Evolutionary conservation across 176 grass and related monocot genomes (phyloP), one percentile per base, ranked within the genome.

Genomic region (Hyparrhenia diplandra): DNA sequence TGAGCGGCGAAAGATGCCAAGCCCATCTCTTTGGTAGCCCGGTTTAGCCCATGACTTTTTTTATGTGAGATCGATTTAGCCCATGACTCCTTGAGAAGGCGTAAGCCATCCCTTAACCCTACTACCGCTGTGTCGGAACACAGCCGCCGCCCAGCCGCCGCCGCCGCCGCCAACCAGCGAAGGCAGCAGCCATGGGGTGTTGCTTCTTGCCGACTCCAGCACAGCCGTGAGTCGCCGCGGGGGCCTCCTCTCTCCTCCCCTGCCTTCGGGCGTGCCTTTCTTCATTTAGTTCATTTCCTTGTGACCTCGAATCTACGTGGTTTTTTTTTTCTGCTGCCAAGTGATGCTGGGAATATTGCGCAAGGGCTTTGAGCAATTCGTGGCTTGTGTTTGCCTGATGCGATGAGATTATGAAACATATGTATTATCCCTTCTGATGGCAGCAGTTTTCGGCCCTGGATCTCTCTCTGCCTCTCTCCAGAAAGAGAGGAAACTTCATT

Each of bases 321-420:
- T 78, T 2, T 35, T 55, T 9, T 2, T 36, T 73, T 62, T 37
- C 59, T 62, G 20, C 61, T 87, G 81, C 85, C 91, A 88, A 55
- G 58, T 93, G 91, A 90, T 88, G 85, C 40, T 85, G 78, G 85
- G 85, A 71, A 70, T 83, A 87, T 87, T 93, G 91, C 81, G 87
- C 87, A 93, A 93, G 84, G 91, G 91, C 77, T 90, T 87, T 85
- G 87, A 93, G 84, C 81, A 79, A 58, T 72, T 83, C 32, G 18
- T 71, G 84, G 80, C 61, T 24, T 69, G 37, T 79, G 81, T 76
- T 57, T 71, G 79, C 85, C 88, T 77, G 66, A 82, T 79, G 88
- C 85, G 54, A 79, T 90, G 91, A 90, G 82, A 90, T 93, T 72
- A 75, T n/a, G 27, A 84, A 39, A 41, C n/a, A 7, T 76, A 66